Evolutionary conservation across 2,329 filamentous ascomycete genomes (phyloP).

Genomic region (Penicillium sclerotiorum): DNA sequence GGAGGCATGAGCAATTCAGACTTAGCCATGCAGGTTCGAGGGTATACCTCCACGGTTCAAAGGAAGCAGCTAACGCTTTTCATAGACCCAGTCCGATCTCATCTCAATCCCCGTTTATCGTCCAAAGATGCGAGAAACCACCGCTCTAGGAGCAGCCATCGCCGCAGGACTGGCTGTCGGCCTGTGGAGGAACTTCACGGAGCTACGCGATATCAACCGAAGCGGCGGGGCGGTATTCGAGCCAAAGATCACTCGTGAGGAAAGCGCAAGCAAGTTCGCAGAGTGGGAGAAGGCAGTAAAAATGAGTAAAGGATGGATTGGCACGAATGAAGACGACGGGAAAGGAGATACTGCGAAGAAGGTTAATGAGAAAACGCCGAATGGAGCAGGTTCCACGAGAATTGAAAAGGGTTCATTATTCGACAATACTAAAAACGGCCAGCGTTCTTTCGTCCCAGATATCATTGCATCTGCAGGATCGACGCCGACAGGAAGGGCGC

Average conservation of each 20-base stretch:
- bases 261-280: conserved; percentile 62
- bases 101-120: conserved; percentile 81
- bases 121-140: conserved; percentile 87
- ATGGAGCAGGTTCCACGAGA: not conserved
- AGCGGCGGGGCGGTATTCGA: conserved; percentile 70
- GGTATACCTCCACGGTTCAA: not conserved
- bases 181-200: conserved; percentile 74
- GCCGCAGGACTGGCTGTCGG: conserved; percentile 82
- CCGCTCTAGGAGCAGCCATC: conserved; percentile 83
- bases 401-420: too few relatives aligned
- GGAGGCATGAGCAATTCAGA: conserved; percentile 88
- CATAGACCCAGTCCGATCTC: conserved; percentile 76
- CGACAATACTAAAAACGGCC: not conserved
- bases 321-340: not conserved
- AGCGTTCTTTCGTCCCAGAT: conserved; percentile 7
- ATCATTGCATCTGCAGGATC: conserved; percentile 9
- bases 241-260: conserved; percentile 59
- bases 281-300: conserved; percentile 74
- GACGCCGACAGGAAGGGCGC: conserved; percentile 8
- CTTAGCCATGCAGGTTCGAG: conserved; percentile 75
- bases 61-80: not conserved
- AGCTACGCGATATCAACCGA: conserved; percentile 72
- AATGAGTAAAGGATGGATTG: conserved; percentile 71
- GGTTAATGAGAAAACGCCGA: not conserved
- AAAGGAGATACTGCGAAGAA: not conserved